Evolutionary conservation across 2,329 filamentous ascomycete species (phyloP).

Genomic region (Ambrosiella beaveri): DNA sequence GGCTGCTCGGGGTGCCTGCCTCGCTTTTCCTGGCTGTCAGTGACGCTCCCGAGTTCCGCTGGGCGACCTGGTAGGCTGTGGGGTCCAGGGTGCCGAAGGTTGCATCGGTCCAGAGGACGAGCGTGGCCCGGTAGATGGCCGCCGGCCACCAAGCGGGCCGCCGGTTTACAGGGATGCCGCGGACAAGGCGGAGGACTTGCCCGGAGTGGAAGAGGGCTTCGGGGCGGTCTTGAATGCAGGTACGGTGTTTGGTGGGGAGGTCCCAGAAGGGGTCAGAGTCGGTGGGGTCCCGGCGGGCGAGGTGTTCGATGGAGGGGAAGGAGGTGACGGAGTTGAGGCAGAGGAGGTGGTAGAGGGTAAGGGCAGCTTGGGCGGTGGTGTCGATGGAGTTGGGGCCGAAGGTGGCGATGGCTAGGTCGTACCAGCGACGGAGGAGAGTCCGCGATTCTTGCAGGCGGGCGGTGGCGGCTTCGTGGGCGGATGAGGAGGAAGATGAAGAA

Average conservation of each 20-base stretch:
- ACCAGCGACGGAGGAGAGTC: slow-evolving; percentile 47
- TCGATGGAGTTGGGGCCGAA: slow-evolving; percentile 39
- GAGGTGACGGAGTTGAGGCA: slow-evolving; percentile 50
- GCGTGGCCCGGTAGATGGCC: slow-evolving; percentile 48
- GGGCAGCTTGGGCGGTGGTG: slow-evolving; percentile 43
- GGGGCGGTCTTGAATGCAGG: slow-evolving; percentile 44
- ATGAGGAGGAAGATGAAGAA: not conserved
- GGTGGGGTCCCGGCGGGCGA: slow-evolving; percentile 43
- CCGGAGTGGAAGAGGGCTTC: slow-evolving; percentile 51
- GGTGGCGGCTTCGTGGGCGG: slow-evolving; percentile 29
- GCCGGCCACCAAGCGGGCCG: slow-evolving; percentile 56
- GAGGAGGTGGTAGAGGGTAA: slow-evolving; percentile 55
- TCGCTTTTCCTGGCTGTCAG: not conserved
- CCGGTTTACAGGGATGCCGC: slow-evolving; percentile 39
- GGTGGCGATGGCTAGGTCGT: slow-evolving; percentile 41
- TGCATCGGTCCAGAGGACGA: slow-evolving; percentile 45
- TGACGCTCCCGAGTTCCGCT: not conserved
- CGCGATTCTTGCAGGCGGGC: slow-evolving; percentile 47
- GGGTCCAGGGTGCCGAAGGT: not conserved
- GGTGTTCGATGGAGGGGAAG: slow-evolving; percentile 48
- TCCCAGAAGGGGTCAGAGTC: slow-evolving; percentile 33
- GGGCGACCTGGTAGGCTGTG: not conserved
- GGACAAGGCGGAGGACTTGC: slow-evolving; percentile 45
- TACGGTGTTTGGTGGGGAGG: slow-evolving; percentile 37
- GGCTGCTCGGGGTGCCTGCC: not conserved